Conservation (phyloP, 768 basidiomycete species). For the Tylopilus sp. region DNA sequence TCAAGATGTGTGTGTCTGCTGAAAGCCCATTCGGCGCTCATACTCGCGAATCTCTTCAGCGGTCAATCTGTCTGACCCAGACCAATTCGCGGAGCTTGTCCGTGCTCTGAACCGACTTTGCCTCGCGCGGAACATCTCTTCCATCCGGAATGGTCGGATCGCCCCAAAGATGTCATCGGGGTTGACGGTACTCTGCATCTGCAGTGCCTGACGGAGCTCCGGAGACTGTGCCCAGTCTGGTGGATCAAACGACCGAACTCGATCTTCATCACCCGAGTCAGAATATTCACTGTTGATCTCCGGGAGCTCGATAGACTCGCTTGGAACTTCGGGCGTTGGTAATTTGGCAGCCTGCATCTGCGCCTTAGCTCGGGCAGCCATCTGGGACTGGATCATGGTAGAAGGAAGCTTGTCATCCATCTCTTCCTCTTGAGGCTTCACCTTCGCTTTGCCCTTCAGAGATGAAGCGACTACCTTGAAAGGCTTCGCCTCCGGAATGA, state of each 20-base stretch:
- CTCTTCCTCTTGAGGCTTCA: slow-evolving; percentile 46
- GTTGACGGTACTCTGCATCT: slow-evolving; percentile 81
- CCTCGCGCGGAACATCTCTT: slow-evolving; percentile 82
- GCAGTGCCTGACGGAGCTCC: slow-evolving; percentile 72
- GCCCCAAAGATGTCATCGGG: slow-evolving; percentile 91
- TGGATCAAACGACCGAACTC: slow-evolving; percentile 65
- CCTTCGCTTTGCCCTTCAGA: slow-evolving; percentile 50
- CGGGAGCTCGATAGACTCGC: slow-evolving; percentile 86
- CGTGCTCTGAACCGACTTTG: slow-evolving; percentile 83
- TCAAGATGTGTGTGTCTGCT: slow-evolving; percentile 27
- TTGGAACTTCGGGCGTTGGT: slow-evolving; percentile 48
- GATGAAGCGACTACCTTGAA: slow-evolving; percentile 36
- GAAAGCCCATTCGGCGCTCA: slow-evolving; percentile 87
- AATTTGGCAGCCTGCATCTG: slow-evolving; percentile 59
- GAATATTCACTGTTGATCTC: slow-evolving; percentile 98
- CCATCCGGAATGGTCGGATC: slow-evolving; percentile 84
- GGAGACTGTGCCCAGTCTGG: slow-evolving; percentile 94
- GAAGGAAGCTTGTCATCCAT: slow-evolving; percentile 51
- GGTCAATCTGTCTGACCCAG: slow-evolving; percentile 85
- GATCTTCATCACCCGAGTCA: slow-evolving; percentile 89
- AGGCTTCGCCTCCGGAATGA: slow-evolving; percentile 31
- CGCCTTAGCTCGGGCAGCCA: slow-evolving; percentile 69
- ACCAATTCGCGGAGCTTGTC: slow-evolving; percentile 95
- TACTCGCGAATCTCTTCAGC: slow-evolving; percentile 84
- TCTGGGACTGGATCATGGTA: slow-evolving; percentile 59